Base-by-base conservation (phyloP, 257 asterid genomes). In the Solanum bulbocastanum region DNA sequence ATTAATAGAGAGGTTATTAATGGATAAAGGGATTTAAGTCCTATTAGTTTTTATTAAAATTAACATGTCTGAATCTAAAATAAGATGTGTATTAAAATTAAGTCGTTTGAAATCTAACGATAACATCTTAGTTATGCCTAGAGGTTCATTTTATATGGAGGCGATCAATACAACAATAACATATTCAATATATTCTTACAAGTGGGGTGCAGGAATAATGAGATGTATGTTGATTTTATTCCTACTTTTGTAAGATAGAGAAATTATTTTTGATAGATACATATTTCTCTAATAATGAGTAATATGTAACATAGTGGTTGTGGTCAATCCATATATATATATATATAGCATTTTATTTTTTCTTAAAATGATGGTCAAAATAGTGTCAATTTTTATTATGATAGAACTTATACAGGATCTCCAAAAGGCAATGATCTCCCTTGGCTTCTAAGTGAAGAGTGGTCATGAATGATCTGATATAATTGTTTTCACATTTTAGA, bases 401-500 rank as follows among this genome's bases (percentile, higher is more conserved):
- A 74, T 10, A 16, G 86, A 39, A 16, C 58, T 69, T 37, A 88
- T 81, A 76, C 18, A 20, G 27, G 83, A 88, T 22, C 73, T 78
- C 42, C 39, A 56, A 30, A 60, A 35, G 69, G 83, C 56, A 20
- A 56, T 89, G 60, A 73, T 90, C 76, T 91, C 86, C 83, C 92
- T 88, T 90, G 39, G 85, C 88, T 88, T 91, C 85, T 36, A 91
- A 91, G 91, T 83, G 12, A 90, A 90, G 91, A 76, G 87, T 90
- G 33, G 76, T 88, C 86, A 78, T n/a, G 88, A 87, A 91, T 76
- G 86, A 88, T 89, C 66, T 73, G 76, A 87, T 30, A 87, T 83
- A 90, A 69, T 56, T 88, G 56, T 88, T 87, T 85, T 87, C 86
- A 86, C 75, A 36, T 16, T n/a, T 46, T 18, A 11, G 30, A 46